Conservation (phyloP, 305 asterid species). For the Fraxinus albicans region DNA sequence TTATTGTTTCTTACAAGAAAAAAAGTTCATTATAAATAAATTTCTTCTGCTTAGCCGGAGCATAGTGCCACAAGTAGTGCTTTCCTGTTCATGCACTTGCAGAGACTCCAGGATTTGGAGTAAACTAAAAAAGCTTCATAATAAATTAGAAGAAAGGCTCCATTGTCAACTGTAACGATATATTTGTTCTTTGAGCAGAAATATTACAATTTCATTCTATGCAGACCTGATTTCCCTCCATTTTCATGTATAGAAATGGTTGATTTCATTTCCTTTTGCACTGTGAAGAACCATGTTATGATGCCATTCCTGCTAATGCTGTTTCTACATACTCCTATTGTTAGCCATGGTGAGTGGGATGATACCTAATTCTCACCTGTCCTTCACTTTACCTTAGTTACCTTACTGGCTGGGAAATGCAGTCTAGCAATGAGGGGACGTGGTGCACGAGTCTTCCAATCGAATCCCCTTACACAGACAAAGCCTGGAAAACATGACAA, state of each 20-base stretch:
- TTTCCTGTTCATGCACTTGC: neutral
- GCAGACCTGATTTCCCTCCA: neutral
- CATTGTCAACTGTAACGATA: neutral
- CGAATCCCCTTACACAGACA: slow-evolving; percentile 93
- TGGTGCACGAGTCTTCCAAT: slow-evolving; percentile 70
- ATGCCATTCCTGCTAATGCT: neutral
- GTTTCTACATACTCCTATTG: neutral
- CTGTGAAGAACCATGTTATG: neutral
- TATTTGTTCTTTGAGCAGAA: neutral
- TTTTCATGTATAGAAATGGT: neutral
- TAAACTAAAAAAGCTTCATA: neutral
- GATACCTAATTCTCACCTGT: slow-evolving; percentile 35
- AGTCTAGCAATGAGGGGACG: slow-evolving; percentile 85
- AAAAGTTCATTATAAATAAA: neutral
- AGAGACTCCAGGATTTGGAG: neutral
- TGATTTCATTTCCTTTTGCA: neutral
- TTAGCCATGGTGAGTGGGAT: neutral
- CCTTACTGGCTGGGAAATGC: slow-evolving; percentile 89
- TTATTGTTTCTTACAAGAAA: neutral
- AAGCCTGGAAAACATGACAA: slow-evolving; percentile 58
- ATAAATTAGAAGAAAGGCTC: neutral
- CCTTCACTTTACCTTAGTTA: slow-evolving; percentile 56
- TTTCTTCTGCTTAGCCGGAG: neutral
- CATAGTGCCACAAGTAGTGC: neutral
- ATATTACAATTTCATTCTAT: neutral